These are phyloP conservation scores for Papilionanthe hybrid DNA, from an alignment of 116 monocot genomes.

Conservation along the genomic window DNA sequence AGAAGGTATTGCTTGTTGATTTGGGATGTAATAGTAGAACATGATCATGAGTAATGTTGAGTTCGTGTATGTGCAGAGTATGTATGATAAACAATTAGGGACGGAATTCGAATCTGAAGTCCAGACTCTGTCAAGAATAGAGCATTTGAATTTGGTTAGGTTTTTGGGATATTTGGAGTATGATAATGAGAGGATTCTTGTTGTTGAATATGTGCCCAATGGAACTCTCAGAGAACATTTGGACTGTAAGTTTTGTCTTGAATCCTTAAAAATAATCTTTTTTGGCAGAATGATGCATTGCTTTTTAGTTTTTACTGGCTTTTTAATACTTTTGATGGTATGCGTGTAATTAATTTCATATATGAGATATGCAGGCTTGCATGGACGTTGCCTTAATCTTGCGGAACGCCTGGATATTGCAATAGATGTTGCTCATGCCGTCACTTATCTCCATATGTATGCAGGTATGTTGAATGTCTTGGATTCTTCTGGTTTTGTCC, in stretches of 20 bases:
- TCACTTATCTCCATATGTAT: conserved; percentile 87
- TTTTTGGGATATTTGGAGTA: conserved; percentile 64
- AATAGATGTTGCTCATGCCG: conserved; percentile 76
- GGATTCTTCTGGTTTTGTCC: not conserved
- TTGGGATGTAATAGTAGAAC: not conserved
- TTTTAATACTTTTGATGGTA: not conserved
- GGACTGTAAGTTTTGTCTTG: conserved; percentile 41
- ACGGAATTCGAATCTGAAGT: conserved; percentile 57
- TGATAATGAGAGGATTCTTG: conserved; percentile 49
- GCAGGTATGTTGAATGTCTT: conserved; percentile 36
- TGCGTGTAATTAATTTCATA: not conserved
- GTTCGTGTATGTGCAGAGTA: conserved; percentile 11
- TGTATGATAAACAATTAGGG: conserved; percentile 27
- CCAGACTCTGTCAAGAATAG: conserved; percentile 41
- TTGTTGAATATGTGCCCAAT: conserved; percentile 66
- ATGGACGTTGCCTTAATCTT: conserved; percentile 45
- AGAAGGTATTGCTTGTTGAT: conserved; percentile 51
- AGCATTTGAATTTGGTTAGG: conserved; percentile 74
- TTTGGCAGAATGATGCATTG: not conserved
- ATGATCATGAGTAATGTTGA: not conserved
- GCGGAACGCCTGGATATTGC: conserved; percentile 60
- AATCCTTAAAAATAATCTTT: not conserved
- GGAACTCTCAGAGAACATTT: conserved; percentile 84
- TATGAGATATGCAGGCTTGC: conserved; percentile 25
- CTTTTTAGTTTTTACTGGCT: too few species aligned